Conservation (phyloP, 2,329 filamentous ascomycete species). For the Knoxdaviesia capensis region DNA sequence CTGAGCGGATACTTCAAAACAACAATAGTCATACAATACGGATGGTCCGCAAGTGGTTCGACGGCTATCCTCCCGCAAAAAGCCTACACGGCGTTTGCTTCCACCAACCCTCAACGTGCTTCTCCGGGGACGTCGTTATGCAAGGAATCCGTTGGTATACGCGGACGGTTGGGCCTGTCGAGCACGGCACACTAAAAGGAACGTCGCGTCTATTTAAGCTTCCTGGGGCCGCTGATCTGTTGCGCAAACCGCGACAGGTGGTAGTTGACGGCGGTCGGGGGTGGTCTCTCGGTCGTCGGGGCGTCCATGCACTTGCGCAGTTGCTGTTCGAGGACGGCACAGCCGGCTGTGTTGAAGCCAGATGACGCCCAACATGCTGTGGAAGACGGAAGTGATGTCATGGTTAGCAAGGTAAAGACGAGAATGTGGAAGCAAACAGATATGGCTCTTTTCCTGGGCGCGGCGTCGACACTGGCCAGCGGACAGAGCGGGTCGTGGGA, state of each 20-base stretch:
- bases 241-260: constrained; percentile 50
- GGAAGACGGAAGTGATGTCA: not conserved
- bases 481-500: not conserved
- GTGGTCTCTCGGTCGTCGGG: constrained; percentile 23
- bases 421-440: not conserved
- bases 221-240: too few relatives aligned
- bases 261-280: constrained; percentile 70
- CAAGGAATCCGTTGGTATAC: too few relatives aligned
- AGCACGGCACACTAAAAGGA: not conserved
- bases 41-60: too few relatives aligned
- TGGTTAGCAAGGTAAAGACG: not conserved
- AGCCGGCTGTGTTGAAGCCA: constrained; percentile 43
- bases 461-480: not conserved
- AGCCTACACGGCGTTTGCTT: too few relatives aligned
- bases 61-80: too few relatives aligned
- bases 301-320: constrained; percentile 63
- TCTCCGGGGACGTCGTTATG: too few relatives aligned
- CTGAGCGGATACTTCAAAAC: too few relatives aligned
- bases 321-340: constrained; percentile 36
- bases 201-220: not conserved
- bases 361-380: constrained; percentile 70
- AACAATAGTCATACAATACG: too few relatives aligned
- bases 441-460: not conserved
- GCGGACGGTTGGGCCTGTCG: too few relatives aligned
- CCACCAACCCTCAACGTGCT: too few relatives aligned